A percentile compares a stretch with the other conserved stretches of the same genome.
Conservation (phyloP, 106 monocot genomes). For the Gastrodia elata region DNA sequence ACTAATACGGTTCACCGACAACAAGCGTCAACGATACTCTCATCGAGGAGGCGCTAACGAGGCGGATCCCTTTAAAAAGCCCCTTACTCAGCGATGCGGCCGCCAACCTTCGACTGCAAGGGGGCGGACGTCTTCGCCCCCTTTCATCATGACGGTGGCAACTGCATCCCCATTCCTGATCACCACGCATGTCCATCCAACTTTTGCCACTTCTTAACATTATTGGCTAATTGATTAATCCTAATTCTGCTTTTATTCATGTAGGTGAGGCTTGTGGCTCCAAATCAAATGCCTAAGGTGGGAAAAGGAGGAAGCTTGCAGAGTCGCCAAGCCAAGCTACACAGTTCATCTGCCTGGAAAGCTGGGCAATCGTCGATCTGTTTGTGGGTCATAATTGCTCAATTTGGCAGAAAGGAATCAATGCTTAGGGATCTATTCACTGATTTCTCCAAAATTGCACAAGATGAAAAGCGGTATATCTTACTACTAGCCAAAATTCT, state of each 20-base stretch:
- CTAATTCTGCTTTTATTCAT: not conserved
- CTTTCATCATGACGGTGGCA: slow-evolving; percentile 6
- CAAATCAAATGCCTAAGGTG: slow-evolving; percentile 63
- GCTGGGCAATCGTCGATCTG: slow-evolving; percentile 95
- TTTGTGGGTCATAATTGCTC: slow-evolving; percentile 92
- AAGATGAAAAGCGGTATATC: slow-evolving; percentile 74
- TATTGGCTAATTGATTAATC: not conserved
- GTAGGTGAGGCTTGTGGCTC: slow-evolving; percentile 54
- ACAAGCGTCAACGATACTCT: slow-evolving; percentile 20
- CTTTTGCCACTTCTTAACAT: slow-evolving; percentile 7
- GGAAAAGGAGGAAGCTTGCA: slow-evolving; percentile 74
- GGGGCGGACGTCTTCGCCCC: slow-evolving; percentile 37
- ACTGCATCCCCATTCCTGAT: slow-evolving; percentile 21
- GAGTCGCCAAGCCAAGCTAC: slow-evolving; percentile 74
- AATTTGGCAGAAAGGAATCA: slow-evolving; percentile 43
- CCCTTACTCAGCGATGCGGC: slow-evolving; percentile 40
- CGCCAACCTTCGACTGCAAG: slow-evolving; percentile 43
- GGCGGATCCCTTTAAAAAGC: slow-evolving; percentile 63
- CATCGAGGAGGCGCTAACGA: slow-evolving; percentile 55
- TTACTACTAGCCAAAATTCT: slow-evolving; percentile 38
- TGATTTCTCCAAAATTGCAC: slow-evolving; percentile 66
- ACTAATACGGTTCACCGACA: not conserved
- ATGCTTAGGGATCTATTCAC: slow-evolving; percentile 79
- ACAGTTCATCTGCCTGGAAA: slow-evolving; percentile 93
- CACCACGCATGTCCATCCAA: slow-evolving; percentile 44